phyloP scores from a whole-genome alignment of 257 asterid genomes.

The Solanum corneliomulleri region DNA sequence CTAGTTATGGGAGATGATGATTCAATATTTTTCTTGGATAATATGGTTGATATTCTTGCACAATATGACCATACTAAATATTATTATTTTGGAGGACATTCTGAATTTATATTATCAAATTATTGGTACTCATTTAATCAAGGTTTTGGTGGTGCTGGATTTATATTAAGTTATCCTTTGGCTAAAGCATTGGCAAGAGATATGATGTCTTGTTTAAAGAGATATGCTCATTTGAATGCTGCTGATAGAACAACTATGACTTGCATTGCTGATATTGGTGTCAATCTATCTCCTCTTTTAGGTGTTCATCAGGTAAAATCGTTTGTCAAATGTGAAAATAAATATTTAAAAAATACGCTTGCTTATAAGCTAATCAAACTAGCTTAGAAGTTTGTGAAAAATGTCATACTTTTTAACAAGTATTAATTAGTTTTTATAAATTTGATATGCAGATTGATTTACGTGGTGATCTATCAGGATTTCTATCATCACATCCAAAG shows the following conservation, averaged over 20 bases:
- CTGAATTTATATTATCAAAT: slow-evolving; percentile 43
- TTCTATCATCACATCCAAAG: slow-evolving; percentile 39
- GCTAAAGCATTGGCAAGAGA: slow-evolving; percentile 40
- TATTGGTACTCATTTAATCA: slow-evolving; percentile 35
- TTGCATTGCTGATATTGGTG: slow-evolving; percentile 63
- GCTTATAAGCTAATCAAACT: background rate
- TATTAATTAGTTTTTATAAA: background rate
- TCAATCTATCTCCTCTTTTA: slow-evolving; percentile 25
- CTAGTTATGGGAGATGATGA: slow-evolving; percentile 79
- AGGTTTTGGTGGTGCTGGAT: slow-evolving; percentile 74
- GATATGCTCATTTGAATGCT: slow-evolving; percentile 21
- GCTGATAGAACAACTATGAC: slow-evolving; percentile 40
- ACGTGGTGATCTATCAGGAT: slow-evolving; percentile 42
- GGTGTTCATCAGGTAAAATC: slow-evolving; percentile 53
- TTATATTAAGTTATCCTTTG: slow-evolving; percentile 39
- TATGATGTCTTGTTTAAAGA: slow-evolving; percentile 34
- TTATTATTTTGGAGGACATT: slow-evolving; percentile 36
- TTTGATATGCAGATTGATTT: slow-evolving; percentile 31
- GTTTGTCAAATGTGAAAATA: no score
- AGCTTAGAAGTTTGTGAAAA: background rate
- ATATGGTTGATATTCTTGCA: slow-evolving; percentile 34
- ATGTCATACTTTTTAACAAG: background rate
- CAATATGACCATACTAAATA: slow-evolving; percentile 33
- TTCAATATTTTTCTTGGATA: slow-evolving; percentile 47
- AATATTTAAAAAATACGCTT: accelerated